Evolutionary conservation across 108 stramenopile species (phyloP).

Genomic region (Cyclotella baltica): DNA sequence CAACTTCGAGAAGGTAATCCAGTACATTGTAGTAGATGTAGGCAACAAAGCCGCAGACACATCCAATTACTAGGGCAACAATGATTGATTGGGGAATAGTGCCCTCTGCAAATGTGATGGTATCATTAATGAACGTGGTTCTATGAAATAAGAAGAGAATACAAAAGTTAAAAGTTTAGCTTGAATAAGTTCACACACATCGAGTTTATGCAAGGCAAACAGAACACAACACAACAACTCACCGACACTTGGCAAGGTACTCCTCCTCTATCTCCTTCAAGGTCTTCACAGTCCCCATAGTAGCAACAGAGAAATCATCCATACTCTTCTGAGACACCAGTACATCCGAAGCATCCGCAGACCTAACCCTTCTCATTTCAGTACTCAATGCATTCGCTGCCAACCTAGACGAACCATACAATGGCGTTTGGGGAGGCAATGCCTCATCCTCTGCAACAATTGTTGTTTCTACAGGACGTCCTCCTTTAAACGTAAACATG

Average conservation of each 20-base stretch:
- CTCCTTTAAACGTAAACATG: background rate
- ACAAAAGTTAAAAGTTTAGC: no score
- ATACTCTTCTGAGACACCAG: background rate
- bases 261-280: conserved; percentile 26
- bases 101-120: conserved; percentile 58
- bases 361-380: conserved; percentile 7
- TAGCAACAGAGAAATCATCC: background rate
- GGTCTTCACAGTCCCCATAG: background rate
- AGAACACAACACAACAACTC: background rate
- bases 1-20: conserved; percentile 43
- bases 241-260: background rate
- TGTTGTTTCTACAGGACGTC: conserved; percentile 1
- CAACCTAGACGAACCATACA: conserved; percentile 22
- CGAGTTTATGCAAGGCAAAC: no score
- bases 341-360: background rate
- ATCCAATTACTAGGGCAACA: conserved; percentile 59
- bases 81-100: conserved; percentile 70
- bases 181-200: no score
- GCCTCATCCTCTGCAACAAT: conserved; percentile 4
- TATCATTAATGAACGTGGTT: conserved; percentile 60
- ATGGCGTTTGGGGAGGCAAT: conserved; percentile 6
- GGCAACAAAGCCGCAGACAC: conserved; percentile 70
- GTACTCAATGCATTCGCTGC: conserved; percentile 2
- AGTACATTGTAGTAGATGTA: conserved; percentile 66
- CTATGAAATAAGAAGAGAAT: no score